phyloP scores from a whole-genome alignment of 2,329 filamentous ascomycete genomes.

The Venturia oleaginea region DNA sequence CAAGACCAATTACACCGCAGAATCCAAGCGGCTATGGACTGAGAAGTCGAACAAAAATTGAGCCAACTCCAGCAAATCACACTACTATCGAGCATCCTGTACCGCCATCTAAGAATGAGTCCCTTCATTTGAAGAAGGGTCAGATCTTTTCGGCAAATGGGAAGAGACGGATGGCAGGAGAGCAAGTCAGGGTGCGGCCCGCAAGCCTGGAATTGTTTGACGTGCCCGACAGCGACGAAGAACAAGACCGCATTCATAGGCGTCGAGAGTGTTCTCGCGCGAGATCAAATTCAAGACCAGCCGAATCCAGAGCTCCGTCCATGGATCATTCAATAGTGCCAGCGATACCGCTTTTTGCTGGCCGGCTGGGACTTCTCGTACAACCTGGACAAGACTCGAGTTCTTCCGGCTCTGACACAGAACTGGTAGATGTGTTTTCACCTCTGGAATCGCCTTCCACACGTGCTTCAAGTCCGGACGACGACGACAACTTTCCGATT shows the following conservation, averaged over 20 bases:
- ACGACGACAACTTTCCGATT: not conserved
- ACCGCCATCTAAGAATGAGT: not conserved
- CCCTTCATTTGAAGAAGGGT: not conserved
- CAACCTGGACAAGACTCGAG: constrained; percentile 1
- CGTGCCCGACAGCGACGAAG: constrained; percentile 5
- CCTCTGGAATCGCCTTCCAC: not conserved
- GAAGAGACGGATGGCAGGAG: constrained; percentile 1
- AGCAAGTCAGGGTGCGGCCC: not conserved
- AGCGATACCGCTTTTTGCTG: not conserved
- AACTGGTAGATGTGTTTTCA: not conserved
- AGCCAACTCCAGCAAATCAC: not conserved
- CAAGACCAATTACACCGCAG: not conserved
- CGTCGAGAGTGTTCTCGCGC: constrained; percentile 2
- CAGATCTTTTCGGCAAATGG: constrained; percentile 1
- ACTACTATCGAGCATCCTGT: not conserved
- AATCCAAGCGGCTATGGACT: not conserved
- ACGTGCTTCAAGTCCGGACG: not conserved
- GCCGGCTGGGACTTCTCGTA: not conserved
- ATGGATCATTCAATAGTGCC: not conserved
- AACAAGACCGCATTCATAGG: not conserved
- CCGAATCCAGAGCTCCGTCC: not conserved
- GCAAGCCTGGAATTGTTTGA: not conserved
- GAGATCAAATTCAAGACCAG: not conserved
- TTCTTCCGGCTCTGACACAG: constrained; percentile 1
- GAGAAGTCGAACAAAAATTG: not conserved